Evolutionary conservation across 257 asterid species (phyloP), one percentile per base, ranked within the genome.

Genomic region (Dorcoceras hygrometricum): DNA sequence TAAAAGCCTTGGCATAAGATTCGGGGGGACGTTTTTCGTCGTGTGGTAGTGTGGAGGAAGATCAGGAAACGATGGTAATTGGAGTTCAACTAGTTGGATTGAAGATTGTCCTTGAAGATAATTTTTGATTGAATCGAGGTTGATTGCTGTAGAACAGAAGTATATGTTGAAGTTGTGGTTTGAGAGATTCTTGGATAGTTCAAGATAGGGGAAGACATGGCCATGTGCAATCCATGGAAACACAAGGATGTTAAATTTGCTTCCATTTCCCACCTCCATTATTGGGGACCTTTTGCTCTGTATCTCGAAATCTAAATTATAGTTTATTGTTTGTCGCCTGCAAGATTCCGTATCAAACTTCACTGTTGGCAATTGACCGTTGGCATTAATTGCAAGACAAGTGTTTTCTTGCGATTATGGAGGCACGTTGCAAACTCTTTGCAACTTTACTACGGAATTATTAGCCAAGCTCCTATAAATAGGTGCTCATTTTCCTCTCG

Each of bases 161-260:
- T 67, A 55, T 28, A 67, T 32, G 31, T 54, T 4, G 12, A 74
- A 69, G 36, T 75, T 75, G 73, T 58, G 68, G 19, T 65, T 18
- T 36, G 77, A 19, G 51, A 79, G 78, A 48, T 63, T 69, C 57
- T 76, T 79, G 36, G 84, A 76, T 6, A 76, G 72, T 55, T 79
- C 84, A n/a, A 78, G 50, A 46, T 32, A 74, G 6, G 82, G 79
- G 23, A 22, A 69, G 18, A 70, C 63, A 63, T 80, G 85, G 23
- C 80, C 71, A 59, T 74, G 69, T 34, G 80, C 78, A 12, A 77
- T 20, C 78, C 76, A 74, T 65, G 82, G 82, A 60, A 80, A 67
- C 76, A 80, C 36, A 19, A 77, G 31, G 53, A 77, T 76, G 31
- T 67, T 67, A 7, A 60, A 34, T 16, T 16, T 62, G 5, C n/a